Evolutionary conservation across 2,329 filamentous ascomycete species (phyloP), one percentile per base, ranked within the genome.

Genomic region (Penicillium sp.): DNA sequence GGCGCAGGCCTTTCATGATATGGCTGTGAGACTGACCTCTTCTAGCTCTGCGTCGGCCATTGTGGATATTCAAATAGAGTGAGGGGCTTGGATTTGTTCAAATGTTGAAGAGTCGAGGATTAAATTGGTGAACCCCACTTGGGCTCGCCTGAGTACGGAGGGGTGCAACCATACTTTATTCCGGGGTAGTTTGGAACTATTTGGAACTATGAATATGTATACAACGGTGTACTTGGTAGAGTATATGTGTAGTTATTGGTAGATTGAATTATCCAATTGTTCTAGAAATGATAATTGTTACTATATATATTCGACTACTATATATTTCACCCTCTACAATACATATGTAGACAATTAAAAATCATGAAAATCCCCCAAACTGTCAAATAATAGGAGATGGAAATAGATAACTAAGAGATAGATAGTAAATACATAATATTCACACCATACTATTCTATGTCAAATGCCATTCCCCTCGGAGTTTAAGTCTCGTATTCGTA

Each of bases 41-140:
- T 88, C 86, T 57, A 88, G 77, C 71, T 88, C 86, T 66, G 83
- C 79, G 78, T 88, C 86, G 31, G 83, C 82, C 86, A 88, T 88
- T 23, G 19, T 55, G 40, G 21, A 45, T 43, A 27, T 53, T 23
- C 4, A n/a, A 48, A 27, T 57, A 5, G 21, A 48, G 43, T 50
- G 23, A 27, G 38, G 45, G 31, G 21, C 45, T 46, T 43, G 19
- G 13, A 27, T 21, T 43, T 43, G 31, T 43, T 19, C 15, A 16
- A 40, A 47, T 16, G n/a, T 38, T 54, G 40, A 50, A 47, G 55
- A 55, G 47, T 41, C 50, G 41, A 57, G 39, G 60, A 62, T 57
- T 45, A 27, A 61, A 58, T 65, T 27, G 53, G 50, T 53, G 48
- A 50, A 62, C 65, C 65, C 65, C 63, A 64, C 61, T 61, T 55